phyloP scores from a whole-genome alignment of 2,329 filamentous ascomycete species.

The Trichophyton schoenleinii region DNA sequence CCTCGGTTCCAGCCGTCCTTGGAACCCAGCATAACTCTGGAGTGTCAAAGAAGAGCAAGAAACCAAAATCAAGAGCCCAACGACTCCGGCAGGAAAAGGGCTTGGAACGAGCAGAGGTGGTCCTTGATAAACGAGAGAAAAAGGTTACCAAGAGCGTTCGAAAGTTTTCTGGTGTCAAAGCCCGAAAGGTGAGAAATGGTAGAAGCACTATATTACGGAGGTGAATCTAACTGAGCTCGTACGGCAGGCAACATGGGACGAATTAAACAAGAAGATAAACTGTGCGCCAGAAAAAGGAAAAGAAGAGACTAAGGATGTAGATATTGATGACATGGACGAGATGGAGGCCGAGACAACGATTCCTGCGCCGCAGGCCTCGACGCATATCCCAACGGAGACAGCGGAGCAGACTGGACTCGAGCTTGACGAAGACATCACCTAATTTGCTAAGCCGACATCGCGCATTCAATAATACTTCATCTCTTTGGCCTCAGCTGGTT shows the following conservation, averaged over 20 bases:
- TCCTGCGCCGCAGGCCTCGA: constrained; percentile 14
- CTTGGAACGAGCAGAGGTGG: constrained; percentile 43
- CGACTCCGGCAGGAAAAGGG: constrained; percentile 42
- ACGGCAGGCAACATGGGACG: constrained; percentile 13
- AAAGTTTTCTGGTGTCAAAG: constrained; percentile 38
- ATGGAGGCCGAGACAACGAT: constrained; percentile 5
- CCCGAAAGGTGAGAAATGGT: constrained; percentile 27
- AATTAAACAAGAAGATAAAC: constrained; percentile 10
- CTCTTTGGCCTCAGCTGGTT: constrained; percentile 39
- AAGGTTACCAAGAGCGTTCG: constrained; percentile 43
- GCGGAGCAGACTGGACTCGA: constrained; percentile 21
- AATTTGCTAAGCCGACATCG: constrained; percentile 15
- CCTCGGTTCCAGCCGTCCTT: constrained; percentile 36
- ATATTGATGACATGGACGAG: constrained; percentile 9
- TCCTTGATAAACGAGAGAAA: constrained; percentile 42
- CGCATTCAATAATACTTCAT: constrained; percentile 18
- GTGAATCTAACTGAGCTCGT: constrained; percentile 9
- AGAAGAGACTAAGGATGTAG: constrained; percentile 5
- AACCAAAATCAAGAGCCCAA: constrained; percentile 43
- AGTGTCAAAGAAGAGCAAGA: constrained; percentile 37
- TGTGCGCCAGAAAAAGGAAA: constrained; percentile 6
- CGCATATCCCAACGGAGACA: constrained; percentile 8
- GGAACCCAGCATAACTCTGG: constrained; percentile 39
- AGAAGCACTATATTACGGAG: neutral
- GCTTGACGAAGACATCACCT: constrained; percentile 35